These are phyloP conservation scores for Boletus semigastroideus DNA, from an alignment of 1,284 basidiomycete genomes.

Conservation along the genomic window DNA sequence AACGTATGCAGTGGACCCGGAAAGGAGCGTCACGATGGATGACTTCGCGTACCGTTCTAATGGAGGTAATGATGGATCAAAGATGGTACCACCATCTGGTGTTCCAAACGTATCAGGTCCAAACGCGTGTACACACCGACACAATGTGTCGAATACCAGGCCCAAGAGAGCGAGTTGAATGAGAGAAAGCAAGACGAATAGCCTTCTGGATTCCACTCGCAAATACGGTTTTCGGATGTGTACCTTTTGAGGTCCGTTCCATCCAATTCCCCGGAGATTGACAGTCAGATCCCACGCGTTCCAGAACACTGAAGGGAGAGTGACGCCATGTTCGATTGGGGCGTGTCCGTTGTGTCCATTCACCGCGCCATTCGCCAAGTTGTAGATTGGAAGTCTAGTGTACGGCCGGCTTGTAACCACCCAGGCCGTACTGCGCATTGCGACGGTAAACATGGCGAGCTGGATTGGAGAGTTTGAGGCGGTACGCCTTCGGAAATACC, in stretches of 20 bases:
- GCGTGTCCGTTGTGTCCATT: background rate
- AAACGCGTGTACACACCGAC: conserved; percentile 3
- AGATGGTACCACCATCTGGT: conserved; percentile 46
- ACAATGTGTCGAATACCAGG: conserved; percentile 10
- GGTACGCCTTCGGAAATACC: too few species aligned
- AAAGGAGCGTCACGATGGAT: conserved; percentile 39
- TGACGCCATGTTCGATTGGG: background rate
- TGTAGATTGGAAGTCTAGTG: conserved; percentile 12
- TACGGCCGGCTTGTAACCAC: conserved; percentile 16
- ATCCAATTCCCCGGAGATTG: conserved; percentile 31
- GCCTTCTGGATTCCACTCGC: conserved; percentile 19
- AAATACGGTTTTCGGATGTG: conserved; percentile 11
- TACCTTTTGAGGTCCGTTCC: conserved; percentile 15
- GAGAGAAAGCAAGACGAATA: conserved; percentile 21
- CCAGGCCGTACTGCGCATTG: conserved; percentile 30
- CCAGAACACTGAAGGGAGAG: conserved; percentile 21
- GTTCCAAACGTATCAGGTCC: conserved; percentile 27
- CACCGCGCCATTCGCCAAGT: background rate
- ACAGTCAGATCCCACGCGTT: conserved; percentile 29
- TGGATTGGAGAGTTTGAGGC: conserved; percentile 4
- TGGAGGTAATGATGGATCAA: conserved; percentile 43
- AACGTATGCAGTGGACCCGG: conserved; percentile 42
- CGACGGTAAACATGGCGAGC: conserved; percentile 27
- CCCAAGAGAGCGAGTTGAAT: conserved; percentile 7
- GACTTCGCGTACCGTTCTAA: conserved; percentile 45